Conservation (phyloP, 805 yeast species). For the Nakazawaea molendinolei region DNA sequence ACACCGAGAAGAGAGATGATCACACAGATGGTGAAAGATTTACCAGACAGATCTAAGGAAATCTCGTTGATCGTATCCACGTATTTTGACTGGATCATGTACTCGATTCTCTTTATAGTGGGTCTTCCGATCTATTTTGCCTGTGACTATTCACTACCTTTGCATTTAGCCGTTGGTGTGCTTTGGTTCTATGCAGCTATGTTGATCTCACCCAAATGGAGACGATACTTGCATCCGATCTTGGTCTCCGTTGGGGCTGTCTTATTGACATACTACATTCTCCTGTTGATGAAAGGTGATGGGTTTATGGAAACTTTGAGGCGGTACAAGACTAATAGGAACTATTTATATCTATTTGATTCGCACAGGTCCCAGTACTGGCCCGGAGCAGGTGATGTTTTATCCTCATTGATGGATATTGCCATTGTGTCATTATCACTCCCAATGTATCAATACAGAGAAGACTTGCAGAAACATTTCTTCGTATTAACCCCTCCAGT, state of each 20-base stretch:
- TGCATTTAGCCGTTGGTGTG: conserved; percentile 57
- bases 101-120: conserved; percentile 37
- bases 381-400: conserved; percentile 82
- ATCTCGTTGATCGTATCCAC: conserved; percentile 22
- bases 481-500: conserved; percentile 55
- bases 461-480: conserved; percentile 54
- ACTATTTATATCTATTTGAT: conserved; percentile 52
- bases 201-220: conserved; percentile 37
- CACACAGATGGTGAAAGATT: conserved; percentile 13
- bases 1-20: conserved; percentile 17
- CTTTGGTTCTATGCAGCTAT: conserved; percentile 45
- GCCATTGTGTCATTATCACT: conserved; percentile 69
- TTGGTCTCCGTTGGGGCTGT: conserved; percentile 58
- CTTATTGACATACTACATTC: conserved; percentile 55
- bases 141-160: conserved; percentile 49
- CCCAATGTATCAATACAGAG: conserved; percentile 71
- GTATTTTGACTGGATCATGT: conserved; percentile 52
- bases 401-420: conserved; percentile 65
- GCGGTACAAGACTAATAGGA: conserved; percentile 64
- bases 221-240: conserved; percentile 62
- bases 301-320: conserved; percentile 46
- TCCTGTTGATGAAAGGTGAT: conserved; percentile 43
- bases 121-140: conserved; percentile 59
- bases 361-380: conserved; percentile 28
- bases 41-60: conserved; percentile 18